Percentiles rank a stretch among this genome's conserved stretches.
Evolutionary conservation across 2,329 filamentous ascomycete species (phyloP).

Genomic region (Calonectria hongkongensis): DNA sequence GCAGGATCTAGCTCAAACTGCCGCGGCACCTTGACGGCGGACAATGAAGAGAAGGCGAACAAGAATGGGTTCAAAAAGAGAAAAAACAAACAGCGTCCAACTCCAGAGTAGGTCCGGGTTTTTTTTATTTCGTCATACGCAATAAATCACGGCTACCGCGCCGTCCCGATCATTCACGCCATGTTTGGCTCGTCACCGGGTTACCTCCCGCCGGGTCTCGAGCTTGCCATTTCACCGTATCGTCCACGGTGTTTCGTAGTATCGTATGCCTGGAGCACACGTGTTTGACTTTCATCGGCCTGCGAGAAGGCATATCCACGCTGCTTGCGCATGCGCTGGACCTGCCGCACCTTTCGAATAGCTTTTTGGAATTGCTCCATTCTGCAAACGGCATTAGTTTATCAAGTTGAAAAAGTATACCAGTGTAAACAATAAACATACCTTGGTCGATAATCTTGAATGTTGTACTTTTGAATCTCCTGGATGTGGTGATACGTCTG

Average conservation of each 20-base stretch:
- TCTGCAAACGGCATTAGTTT: constrained; percentile 64
- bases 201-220: constrained; percentile 58
- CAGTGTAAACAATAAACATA: constrained; percentile 64
- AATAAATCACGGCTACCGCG: constrained; percentile 44
- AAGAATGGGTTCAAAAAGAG: constrained; percentile 37
- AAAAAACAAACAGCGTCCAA: constrained; percentile 51
- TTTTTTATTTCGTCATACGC: constrained; percentile 52
- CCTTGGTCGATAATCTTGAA: constrained; percentile 98
- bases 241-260: constrained; percentile 93
- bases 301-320: constrained; percentile 98
- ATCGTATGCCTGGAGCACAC: constrained; percentile 97
- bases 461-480: constrained; percentile 99
- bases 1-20: constrained; percentile 29
- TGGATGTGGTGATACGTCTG: constrained; percentile 98
- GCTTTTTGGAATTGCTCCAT: constrained; percentile 99
- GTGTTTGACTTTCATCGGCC: constrained; percentile 95
- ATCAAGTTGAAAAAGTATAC: not conserved
- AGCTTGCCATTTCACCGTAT: constrained; percentile 93
- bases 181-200: constrained; percentile 30
- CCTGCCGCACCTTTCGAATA: constrained; percentile 97
- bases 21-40: constrained; percentile 28
- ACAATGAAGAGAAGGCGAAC: constrained; percentile 32
- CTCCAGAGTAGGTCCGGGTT: constrained; percentile 48
- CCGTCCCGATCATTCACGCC: constrained; percentile 46
- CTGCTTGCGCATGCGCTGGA: constrained; percentile 99